Evolutionary conservation across 2,329 filamentous ascomycete genomes (phyloP), one percentile per base, ranked within the genome.

Genomic region (Alternaria ventricosa): DNA sequence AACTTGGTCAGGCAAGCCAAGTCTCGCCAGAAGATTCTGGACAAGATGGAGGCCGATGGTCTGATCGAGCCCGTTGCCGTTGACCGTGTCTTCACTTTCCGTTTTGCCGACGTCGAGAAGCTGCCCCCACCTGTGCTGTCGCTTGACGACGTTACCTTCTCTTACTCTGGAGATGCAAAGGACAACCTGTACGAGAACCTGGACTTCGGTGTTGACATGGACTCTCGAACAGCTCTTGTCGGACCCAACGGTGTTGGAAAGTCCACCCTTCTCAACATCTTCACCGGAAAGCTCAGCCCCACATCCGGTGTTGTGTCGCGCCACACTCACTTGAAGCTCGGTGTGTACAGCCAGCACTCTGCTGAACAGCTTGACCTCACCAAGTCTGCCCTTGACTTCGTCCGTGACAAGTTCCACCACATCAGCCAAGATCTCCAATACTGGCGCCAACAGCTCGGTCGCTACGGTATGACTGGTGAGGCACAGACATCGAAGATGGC

Each of bases 41-140:
- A 99, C 88, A 99, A 99, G 90, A 99, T 99, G 96, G 95, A 98
- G 87, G 96, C 96, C 74, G 96, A 99, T 77, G 96, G 96, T 72
- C 96, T 98, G 83, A 98, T 99, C 80, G 91, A 99, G 84, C 92
- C 93, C 61, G 94, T 99, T 67, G 83, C 87, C 60, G 84, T 88
- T 69, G 96, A 99, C 84, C 88, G 89, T 66, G 91, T 97, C 78
- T 99, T 99, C 85, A 95, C 91, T 62, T 99, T 99, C 91, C 91
- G 95, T 78, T 99, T 99, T 82, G 96, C 96, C 72, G 94, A 98
- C 78, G 96, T 98, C 57, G 96, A 99, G 81, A 99, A 99, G 88
- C 90, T 99, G n/a, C 96, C 96, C 12, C 96, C 96, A 57, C 96
- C 96, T 43, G 96, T 99, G 49, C 85, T 99, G 74, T 95, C 96